Evolutionary conservation across 2,329 filamentous ascomycete species (phyloP).

Genomic region (Dactylella cylindrospora): DNA sequence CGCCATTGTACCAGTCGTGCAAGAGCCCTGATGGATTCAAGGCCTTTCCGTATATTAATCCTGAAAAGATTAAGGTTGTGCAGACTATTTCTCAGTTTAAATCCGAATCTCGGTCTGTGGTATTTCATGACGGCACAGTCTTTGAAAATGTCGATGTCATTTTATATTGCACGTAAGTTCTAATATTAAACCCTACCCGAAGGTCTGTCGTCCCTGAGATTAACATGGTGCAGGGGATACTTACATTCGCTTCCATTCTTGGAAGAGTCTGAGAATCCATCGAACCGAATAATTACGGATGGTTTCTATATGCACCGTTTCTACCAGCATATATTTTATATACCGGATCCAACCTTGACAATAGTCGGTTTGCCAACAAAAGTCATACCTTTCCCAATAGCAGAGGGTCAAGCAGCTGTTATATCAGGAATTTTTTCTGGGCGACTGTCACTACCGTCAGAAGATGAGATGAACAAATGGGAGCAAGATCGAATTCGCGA

Average conservation of each 20-base stretch:
- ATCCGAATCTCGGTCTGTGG: slow-evolving; percentile 61
- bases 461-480: slow-evolving; percentile 69
- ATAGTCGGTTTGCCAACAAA: slow-evolving; percentile 76
- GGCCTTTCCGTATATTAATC: slow-evolving; percentile 50
- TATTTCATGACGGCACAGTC: slow-evolving; percentile 66
- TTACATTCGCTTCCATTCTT: slow-evolving; percentile 81
- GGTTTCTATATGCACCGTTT: slow-evolving; percentile 71
- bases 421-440: slow-evolving; percentile 77
- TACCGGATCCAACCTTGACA: slow-evolving; percentile 72
- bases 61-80: slow-evolving; percentile 60
- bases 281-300: slow-evolving; percentile 63
- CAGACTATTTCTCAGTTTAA: slow-evolving; percentile 60
- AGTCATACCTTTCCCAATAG: slow-evolving; percentile 82
- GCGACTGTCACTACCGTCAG: slow-evolving; percentile 64
- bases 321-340: slow-evolving; percentile 78
- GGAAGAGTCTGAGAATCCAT: slow-evolving; percentile 50
- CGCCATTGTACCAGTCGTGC: slow-evolving; percentile 67
- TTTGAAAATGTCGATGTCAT: slow-evolving; percentile 72
- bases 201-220: too few species aligned
- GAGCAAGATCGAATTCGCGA: slow-evolving; percentile 63
- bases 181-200: background rate
- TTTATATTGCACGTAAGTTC: slow-evolving; percentile 70
- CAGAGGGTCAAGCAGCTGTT: slow-evolving; percentile 76
- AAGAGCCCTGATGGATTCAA: slow-evolving; percentile 55
- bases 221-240: too few species aligned